Percentiles rank a stretch among this genome's conserved stretches.
These are phyloP conservation scores for Trichoderma reesei DNA, from an alignment of 495 filamentous ascomycete species.

Conservation along the genomic window DNA sequence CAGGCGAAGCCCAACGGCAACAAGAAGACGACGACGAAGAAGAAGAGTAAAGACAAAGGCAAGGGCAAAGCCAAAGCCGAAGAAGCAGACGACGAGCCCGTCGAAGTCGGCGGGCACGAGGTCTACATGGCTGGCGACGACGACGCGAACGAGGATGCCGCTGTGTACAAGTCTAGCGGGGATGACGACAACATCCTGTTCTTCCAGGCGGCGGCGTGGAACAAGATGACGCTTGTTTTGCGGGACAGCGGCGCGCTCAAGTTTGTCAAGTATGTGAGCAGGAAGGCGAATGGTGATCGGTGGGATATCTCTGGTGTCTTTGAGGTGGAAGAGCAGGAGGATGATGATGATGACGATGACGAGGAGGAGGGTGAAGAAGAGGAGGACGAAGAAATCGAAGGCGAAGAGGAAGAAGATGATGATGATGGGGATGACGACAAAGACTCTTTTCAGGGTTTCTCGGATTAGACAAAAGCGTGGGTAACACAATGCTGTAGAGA, in stretches of 20 bases:
- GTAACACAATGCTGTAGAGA: background rate
- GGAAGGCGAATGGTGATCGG: slow-evolving; percentile 69
- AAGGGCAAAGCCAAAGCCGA: slow-evolving; percentile 13
- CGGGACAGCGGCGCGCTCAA: slow-evolving; percentile 75
- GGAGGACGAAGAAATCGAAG: slow-evolving; percentile 35
- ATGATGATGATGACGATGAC: slow-evolving; percentile 28
- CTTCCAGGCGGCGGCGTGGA: slow-evolving; percentile 81
- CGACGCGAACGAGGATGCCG: slow-evolving; percentile 64
- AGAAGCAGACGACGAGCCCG: slow-evolving; percentile 19
- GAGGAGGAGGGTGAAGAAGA: slow-evolving; percentile 18
- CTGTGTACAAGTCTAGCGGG: slow-evolving; percentile 70
- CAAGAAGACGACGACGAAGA: slow-evolving; percentile 18
- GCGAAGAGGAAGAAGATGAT: slow-evolving; percentile 16
- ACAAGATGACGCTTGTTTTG: slow-evolving; percentile 78
- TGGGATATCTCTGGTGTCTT: slow-evolving; percentile 80
- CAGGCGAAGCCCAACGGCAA: slow-evolving; percentile 22
- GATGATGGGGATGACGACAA: slow-evolving; percentile 31
- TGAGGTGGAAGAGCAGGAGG: slow-evolving; percentile 38
- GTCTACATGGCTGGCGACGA: slow-evolving; percentile 89
- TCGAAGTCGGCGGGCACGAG: slow-evolving; percentile 74
- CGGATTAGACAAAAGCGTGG: slow-evolving; percentile 17
- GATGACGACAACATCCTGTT: slow-evolving; percentile 91
- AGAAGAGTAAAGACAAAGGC: slow-evolving; percentile 16
- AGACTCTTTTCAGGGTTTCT: slow-evolving; percentile 40
- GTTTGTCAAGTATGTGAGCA: slow-evolving; percentile 95